Base-by-base conservation (phyloP, 257 asterid genomes). In the Fraxinus quadrangulata region DNA sequence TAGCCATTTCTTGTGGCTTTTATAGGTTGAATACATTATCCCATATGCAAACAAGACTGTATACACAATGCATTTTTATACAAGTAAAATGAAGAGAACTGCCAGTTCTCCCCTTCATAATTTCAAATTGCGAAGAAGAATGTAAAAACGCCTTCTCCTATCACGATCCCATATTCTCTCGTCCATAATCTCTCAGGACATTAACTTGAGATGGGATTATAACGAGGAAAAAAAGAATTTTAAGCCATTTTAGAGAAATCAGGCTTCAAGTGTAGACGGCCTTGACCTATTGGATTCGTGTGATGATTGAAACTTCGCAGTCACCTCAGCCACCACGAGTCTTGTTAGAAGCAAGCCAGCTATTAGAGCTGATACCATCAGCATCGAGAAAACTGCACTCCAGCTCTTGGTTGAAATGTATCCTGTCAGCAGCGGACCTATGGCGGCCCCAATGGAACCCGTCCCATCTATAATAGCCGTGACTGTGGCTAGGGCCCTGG, bases 381-480 rank as follows among this genome's bases (percentile, higher is more conserved):
- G 89, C 99, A 96, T 96, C 40, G 88, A 87, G 31, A 96, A 96
- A 9, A 96, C 99, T 0, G 88, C 96, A 71, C 85, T 88, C 99
- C 99, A 96, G 84, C 99, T 96, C 75, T 72, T 76, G 71, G 95
- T 84, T 17, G 99, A 96, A 68, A 96, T 89, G 72, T 96, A 96
- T 8, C 99, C 98, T 0, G 99, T 96, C 16, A 96, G 75, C 84
- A 96, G 70, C 1, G 98, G 99, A 56, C 99, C 99, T 4, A 96
- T 66, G 14, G 99, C 99, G 19, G 99, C 99, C 26, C 99, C 99
- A 5, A 96, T 90, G 2, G 99, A 96, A 31, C 99, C 99, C 0
- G 99, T 96, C 49, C 98, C 99, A 33, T 96, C 99, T 1, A 96
- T 96, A 75, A 93, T 96, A 6, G 98, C 98, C 0, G 98, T 93